Percentiles rank a stretch among this genome's conserved stretches.
phyloP scores from a whole-genome alignment of 2,329 filamentous ascomycete genomes.

The Cercospora zeae-maydis region DNA sequence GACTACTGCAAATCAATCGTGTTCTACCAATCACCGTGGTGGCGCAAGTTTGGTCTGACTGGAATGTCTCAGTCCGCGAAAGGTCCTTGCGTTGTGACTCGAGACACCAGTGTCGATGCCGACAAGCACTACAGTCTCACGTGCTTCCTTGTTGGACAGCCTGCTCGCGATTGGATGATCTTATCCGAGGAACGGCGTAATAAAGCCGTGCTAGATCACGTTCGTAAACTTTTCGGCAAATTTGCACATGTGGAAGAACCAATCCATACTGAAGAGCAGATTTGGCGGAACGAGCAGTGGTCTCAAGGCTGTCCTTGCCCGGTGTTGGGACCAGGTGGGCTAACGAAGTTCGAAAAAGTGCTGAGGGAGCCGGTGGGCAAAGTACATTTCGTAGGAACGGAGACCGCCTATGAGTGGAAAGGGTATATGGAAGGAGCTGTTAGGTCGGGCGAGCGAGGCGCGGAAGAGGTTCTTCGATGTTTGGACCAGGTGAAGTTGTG shows the following conservation, averaged over 20 bases:
- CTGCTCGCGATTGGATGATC: slow-evolving; percentile 39
- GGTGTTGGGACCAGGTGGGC: slow-evolving; percentile 26
- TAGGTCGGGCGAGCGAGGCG: slow-evolving; percentile 48
- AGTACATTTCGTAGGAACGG: slow-evolving; percentile 55
- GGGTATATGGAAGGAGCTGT: slow-evolving; percentile 60
- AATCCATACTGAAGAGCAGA: slow-evolving; percentile 32
- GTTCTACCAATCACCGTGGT: slow-evolving; percentile 47
- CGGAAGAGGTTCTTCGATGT: slow-evolving; percentile 43
- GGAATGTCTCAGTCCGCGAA: slow-evolving; percentile 45
- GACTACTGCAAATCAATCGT: slow-evolving; percentile 54
- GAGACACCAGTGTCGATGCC: slow-evolving; percentile 43
- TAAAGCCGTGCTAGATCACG: slow-evolving; percentile 37
- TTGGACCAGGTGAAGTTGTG: slow-evolving; percentile 2
- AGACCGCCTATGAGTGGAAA: slow-evolving; percentile 53
- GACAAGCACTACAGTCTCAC: slow-evolving; percentile 37
- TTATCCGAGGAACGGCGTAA: slow-evolving; percentile 32
- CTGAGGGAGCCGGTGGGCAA: slow-evolving; percentile 35
- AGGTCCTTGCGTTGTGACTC: slow-evolving; percentile 47
- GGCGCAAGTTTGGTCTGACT: slow-evolving; percentile 45
- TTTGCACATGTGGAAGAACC: slow-evolving; percentile 32
- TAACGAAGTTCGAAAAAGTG: slow-evolving; percentile 27
- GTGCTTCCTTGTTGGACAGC: slow-evolving; percentile 42
- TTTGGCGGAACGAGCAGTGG: slow-evolving; percentile 31
- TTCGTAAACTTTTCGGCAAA: slow-evolving; percentile 34
- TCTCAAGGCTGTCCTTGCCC: slow-evolving; percentile 33